Evolutionary conservation across 306 rosid species (phyloP), one percentile per base, ranked within the genome.

Genomic region (Prunus davidiana): DNA sequence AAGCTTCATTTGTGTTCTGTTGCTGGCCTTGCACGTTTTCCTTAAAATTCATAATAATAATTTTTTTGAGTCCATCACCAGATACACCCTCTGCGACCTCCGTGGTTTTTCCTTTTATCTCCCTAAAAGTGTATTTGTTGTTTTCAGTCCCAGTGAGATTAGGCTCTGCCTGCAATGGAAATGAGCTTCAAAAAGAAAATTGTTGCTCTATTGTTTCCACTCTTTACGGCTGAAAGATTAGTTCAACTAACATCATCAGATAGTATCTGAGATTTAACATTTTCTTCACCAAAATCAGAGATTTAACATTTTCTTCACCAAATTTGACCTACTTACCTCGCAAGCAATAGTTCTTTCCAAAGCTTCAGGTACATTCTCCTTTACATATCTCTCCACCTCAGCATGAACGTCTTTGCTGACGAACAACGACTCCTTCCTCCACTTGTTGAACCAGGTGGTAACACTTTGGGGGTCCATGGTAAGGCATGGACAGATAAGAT

Each of bases 281-380:
- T 52, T 52, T 15, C 58, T 52, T 52, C 58, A 14, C 57, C 13
- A 49, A 68, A 58, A 24, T 24, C 25, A 24, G 16, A 52, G 8
- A 52, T 15, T 38, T 14, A 52, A 52, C 7, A 15, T 2, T 52
- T 52, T 14, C 57, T 52, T 52, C 22, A 4, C 58, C 13, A 49
- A 68, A 60, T 6, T 46, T 14, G 22, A 13, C 28, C 65, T 20
- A 10, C 28, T 60, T 61, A 86, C 94, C 94, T 84, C 61, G 82
- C 63, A 8, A 72, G 85, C 60, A 72, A 90, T 69, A 74, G 84
- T 82, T 34, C 41, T 34, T 62, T 82, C 84, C 6, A 90, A 75
- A 74, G 81, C 82, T 78, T 86, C 89, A 56, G 83, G 32, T 77
- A 88, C 92, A 78, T 84, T 86, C 49, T 81, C 84, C 47, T 85